Base-by-base conservation (phyloP, 2,329 filamentous ascomycete genomes). In the Monilinia vaccinii-corymbosi region DNA sequence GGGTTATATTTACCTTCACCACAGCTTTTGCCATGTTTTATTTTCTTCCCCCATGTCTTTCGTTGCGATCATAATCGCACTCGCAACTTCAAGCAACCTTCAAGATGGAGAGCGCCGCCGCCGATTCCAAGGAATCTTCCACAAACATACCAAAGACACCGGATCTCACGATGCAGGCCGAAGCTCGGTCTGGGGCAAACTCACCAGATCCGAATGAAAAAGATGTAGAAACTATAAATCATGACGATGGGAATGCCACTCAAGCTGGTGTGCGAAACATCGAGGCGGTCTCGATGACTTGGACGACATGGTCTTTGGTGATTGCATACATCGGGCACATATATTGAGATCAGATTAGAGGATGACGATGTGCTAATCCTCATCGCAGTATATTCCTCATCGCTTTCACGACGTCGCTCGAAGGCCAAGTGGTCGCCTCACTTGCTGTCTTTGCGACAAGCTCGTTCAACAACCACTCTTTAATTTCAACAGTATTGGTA, bases 391-490 rank as follows among this genome's bases (percentile, higher is more conserved):
- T 78, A 63, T 75, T 75, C 48, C 77, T 80, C 59, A 60, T 55
- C 25, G 44, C 57, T 14, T 60, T 60, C 25, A 55, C 40, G 9
- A 60, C 57, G 13, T 60, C 57, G 14, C 49, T 60, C 13, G 57
- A 60, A 38, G 51, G 49, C n/a, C 57, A 60, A 28, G 57, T 60
- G n/a, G 40, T 75, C 77, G 65, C 75, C 76, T 56, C 76, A 75
- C 66, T 75, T 48, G 67, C 69, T 58, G 69, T 73, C 9, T 75
- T 70, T 61, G 75, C 79, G 60, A 73, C 73, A 38, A 75, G 73
- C 70, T 73, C 73, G 42, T 83, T 81, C 64, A 71, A 73, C 32
- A 71, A 74, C n/a, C 81, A 83, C 66, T 82, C 79, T 8, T 69
- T 83, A 31, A 66, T 66, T 23, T 65, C 66, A 10, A 68, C 66